phyloP scores from a whole-genome alignment of 169 alveolate genomes.

The Condylostoma magnum region DNA sequence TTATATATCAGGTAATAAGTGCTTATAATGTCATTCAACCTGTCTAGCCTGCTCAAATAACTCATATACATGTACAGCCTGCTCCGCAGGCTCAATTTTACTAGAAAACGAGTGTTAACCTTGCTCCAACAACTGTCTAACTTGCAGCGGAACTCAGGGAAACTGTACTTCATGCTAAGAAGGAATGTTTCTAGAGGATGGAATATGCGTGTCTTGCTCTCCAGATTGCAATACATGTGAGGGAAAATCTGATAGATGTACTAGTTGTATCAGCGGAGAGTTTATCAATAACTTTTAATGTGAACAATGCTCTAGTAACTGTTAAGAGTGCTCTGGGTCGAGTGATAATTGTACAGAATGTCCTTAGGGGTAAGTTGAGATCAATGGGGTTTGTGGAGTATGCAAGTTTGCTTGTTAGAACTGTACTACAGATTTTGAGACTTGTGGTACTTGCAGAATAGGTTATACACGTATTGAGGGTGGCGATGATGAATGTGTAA shows the following conservation, averaged over 20 bases:
- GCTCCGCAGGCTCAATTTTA: neutral
- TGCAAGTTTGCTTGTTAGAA: no score
- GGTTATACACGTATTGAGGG: neutral
- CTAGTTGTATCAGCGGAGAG: neutral
- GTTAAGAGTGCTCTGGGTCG: constrained; percentile 1
- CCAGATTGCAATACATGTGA: constrained; percentile 4
- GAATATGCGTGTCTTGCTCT: neutral
- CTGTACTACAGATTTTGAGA: no score
- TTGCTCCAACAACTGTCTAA: neutral
- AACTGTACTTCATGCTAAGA: constrained; percentile 13
- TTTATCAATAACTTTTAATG: neutral
- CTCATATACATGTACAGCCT: constrained; percentile 6
- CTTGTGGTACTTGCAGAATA: neutral
- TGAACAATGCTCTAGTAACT: neutral
- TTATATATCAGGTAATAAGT: neutral
- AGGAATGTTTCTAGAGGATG: neutral
- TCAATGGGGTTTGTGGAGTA: no score
- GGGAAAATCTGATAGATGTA: neutral
- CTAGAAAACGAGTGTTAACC: neutral
- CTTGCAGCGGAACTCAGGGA: constrained; percentile 6
- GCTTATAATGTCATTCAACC: neutral
- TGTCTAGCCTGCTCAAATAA: constrained; percentile 7
- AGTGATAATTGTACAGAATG: neutral
- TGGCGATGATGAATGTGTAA: neutral
- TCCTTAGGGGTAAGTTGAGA: neutral